Percentiles rank a stretch among this genome's conserved stretches.
phyloP scores from a whole-genome alignment of 2,329 filamentous ascomycete genomes.

The Microdochium paspali region DNA sequence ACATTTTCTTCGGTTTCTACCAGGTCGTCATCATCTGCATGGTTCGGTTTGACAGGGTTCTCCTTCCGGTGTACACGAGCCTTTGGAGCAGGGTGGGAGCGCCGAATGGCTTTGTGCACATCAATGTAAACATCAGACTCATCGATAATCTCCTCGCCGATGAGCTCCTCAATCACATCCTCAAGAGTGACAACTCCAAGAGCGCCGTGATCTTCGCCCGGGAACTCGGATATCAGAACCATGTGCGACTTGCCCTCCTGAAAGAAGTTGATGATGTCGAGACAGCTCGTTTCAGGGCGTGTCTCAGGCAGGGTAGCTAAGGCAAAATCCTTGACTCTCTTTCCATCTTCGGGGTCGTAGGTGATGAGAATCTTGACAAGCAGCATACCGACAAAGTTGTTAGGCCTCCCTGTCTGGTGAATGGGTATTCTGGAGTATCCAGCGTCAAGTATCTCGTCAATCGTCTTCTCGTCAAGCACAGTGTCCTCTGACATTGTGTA shows the following conservation, averaged over 20 bases:
- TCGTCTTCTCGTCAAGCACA: conserved; percentile 83
- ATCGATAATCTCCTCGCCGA: conserved; percentile 99
- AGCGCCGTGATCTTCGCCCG: conserved; percentile 84
- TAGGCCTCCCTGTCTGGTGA: conserved; percentile 71
- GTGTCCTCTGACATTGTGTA: conserved; percentile 96
- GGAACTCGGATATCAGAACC: conserved; percentile 85
- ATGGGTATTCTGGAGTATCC: conserved; percentile 97
- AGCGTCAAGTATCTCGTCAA: conserved; percentile 86
- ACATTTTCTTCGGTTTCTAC: conserved; percentile 20
- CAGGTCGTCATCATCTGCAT: conserved; percentile 21
- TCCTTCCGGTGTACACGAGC: conserved; percentile 41
- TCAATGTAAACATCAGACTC: conserved; percentile 98
- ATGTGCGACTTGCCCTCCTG: conserved; percentile 99
- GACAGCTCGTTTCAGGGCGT: conserved; percentile 85
- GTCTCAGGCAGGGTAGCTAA: conserved; percentile 93
- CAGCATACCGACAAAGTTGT: conserved; percentile 95
- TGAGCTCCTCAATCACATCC: conserved; percentile 96
- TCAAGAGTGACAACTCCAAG: conserved; percentile 92
- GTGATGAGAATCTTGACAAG: conserved; percentile 98
- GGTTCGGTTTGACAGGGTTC: conserved; percentile 21
- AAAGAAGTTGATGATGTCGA: conserved; percentile 99
- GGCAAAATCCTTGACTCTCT: conserved; percentile 80
- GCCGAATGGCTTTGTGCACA: conserved; percentile 93
- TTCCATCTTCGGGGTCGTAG: conserved; percentile 90
- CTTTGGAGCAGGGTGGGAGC: conserved; percentile 76